Conservation (phyloP, 2,329 filamentous ascomycete species). For the Phyllosticta paracitricarpa region DNA sequence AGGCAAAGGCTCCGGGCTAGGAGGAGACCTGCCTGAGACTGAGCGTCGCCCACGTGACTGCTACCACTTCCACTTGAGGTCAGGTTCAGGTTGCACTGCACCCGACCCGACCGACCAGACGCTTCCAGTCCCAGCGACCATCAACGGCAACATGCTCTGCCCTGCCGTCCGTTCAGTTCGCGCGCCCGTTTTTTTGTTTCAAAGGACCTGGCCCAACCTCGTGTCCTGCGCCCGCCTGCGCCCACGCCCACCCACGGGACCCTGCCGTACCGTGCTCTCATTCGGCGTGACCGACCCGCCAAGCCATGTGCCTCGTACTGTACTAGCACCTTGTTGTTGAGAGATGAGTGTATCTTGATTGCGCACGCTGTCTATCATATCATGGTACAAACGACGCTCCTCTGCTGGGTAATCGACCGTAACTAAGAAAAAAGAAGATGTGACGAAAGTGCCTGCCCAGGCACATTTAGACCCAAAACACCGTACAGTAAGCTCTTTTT, state of each 20-base stretch:
- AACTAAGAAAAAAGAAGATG: neutral
- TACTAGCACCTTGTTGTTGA: neutral
- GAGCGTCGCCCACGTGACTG: neutral
- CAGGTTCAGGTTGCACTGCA: no score
- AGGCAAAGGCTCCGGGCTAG: conserved; percentile 3
- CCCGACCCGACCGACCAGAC: neutral
- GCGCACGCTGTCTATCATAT: neutral
- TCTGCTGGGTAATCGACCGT: neutral
- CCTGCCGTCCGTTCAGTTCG: neutral
- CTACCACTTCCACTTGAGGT: neutral
- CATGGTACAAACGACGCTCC: neutral
- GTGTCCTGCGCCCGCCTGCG: neutral
- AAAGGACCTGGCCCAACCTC: neutral
- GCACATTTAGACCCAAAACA: conserved; percentile 10
- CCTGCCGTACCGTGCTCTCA: neutral
- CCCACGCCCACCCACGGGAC: neutral
- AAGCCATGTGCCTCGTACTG: neutral
- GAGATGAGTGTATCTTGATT: neutral
- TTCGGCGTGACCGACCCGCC: neutral
- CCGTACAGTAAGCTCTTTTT: conserved; percentile 7
- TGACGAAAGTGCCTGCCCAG: neutral
- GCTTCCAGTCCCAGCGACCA: neutral
- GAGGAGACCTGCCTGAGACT: neutral
- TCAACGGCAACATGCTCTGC: neutral
- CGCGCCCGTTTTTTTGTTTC: neutral